Conservation (phyloP, 306 rosid genomes). For the Cucurbita argyrosperma region DNA sequence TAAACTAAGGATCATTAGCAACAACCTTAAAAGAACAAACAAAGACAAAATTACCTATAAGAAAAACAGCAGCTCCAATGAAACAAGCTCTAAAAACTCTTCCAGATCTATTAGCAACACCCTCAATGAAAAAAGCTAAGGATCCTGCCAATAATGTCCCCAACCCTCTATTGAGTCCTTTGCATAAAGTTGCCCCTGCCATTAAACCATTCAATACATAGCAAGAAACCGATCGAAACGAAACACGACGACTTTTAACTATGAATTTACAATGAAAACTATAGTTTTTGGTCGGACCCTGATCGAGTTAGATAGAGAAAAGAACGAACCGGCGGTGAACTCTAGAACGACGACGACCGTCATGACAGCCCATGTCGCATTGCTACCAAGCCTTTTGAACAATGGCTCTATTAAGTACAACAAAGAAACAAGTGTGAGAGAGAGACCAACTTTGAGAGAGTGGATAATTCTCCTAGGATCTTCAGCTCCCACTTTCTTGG, state of each 20-base stretch:
- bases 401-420: slow-evolving; percentile 63
- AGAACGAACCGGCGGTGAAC: slow-evolving; percentile 67
- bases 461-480: slow-evolving; percentile 77
- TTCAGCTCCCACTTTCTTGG: slow-evolving; percentile 64
- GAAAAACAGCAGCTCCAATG: slow-evolving; percentile 72
- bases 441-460: slow-evolving; percentile 74
- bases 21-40: background rate
- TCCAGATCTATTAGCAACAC: slow-evolving; percentile 28
- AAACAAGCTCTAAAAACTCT: slow-evolving; percentile 38
- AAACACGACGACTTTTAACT: no score
- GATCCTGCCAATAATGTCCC: slow-evolving; percentile 81
- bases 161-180: slow-evolving; percentile 88
- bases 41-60: slow-evolving; percentile 29
- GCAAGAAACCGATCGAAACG: background rate
- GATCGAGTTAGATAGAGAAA: no score
- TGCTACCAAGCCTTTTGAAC: slow-evolving; percentile 44
- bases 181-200: slow-evolving; percentile 90
- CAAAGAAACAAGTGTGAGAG: slow-evolving; percentile 62
- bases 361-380: slow-evolving; percentile 93
- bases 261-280: no score
- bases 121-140: slow-evolving; percentile 59
- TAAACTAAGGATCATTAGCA: no score
- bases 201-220: background rate
- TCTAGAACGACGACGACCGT: slow-evolving; percentile 91
- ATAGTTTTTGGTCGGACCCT: no score